Evolutionary conservation across 805 yeast species (phyloP), one percentile per base, ranked within the genome.

Genomic region (Isabelozyma gotoi): DNA sequence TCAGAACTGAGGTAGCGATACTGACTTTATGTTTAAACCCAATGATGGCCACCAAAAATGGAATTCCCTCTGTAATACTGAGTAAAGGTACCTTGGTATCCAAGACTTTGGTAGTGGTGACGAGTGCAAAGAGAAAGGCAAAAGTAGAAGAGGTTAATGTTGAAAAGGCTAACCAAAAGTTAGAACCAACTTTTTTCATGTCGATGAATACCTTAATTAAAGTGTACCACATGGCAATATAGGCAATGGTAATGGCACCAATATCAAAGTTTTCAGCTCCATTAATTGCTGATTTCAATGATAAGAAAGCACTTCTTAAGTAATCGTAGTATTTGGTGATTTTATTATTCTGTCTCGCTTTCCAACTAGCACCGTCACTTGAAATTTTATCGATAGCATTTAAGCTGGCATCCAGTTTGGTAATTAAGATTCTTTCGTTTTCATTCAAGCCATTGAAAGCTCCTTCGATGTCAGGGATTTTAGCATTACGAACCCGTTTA

Each of bases 231-330:
- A 91, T 90, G 38, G 95, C 95, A 19, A 80, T 54, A 63, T 92
- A 92, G 2, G 96, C 97, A 40, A 83, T 61, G 2, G 88, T 74
- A 40, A 94, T 84, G 45, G 91, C 74, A 11, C 82, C 81, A 33
- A 91, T 82, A 63, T 92, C 98, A 52, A 88, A 88, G 19, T 85
- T 80, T 53, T 91, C 96, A 14, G 97, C 94, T 47, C 85, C 84
- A 40, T 73, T 70, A 41, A 84, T 71, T 48, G 81, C 65, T 38
- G 65, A 70, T 40, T 67, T 54, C 14, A 81, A 56, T 49, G 70
- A 77, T 14, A 55, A 41, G 36, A 71, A 57, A 8, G 73, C 63
- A 18, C 71, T 62, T 29, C 67, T 63, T 36, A 76, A 57, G 51
- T 80, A 76, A 43, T 80, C 84, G 42, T 75, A 76, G 50, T 83